Evolutionary conservation across 768 basidiomycete genomes (phyloP).

Genomic region (Mycena filopes): DNA sequence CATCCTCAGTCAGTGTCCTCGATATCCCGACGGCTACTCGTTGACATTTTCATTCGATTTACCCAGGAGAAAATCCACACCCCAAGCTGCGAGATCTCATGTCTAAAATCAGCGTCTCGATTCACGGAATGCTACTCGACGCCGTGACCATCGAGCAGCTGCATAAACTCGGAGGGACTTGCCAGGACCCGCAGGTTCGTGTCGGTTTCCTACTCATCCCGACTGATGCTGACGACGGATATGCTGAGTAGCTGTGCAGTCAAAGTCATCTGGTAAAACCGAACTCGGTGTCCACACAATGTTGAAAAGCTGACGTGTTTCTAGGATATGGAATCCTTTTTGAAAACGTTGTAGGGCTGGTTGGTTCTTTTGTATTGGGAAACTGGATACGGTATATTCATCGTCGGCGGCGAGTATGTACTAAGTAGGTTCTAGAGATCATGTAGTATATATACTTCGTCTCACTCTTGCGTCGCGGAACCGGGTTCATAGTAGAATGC

Average conservation of each 20-base stretch:
- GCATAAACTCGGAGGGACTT: background rate
- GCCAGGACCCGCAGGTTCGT: conserved; percentile 16
- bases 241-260: background rate
- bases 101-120: conserved; percentile 13
- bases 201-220: background rate
- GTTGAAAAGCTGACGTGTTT: no score
- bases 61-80: conserved; percentile 2
- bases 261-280: conserved; percentile 2
- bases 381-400: no score
- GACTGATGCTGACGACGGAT: background rate
- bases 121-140: conserved; percentile 22
- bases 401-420: no score
- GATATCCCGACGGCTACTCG: no score
- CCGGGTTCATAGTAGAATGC: no score
- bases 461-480: no score
- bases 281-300: background rate
- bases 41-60: background rate
- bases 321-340: conserved; percentile 15
- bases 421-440: no score
- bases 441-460: no score
- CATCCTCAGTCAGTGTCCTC: conserved; percentile 6
- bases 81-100: conserved; percentile 18
- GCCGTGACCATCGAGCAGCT: background rate
- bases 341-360: conserved; percentile 15
- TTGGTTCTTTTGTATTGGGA: no score